Evolutionary conservation across 495 filamentous ascomycete species (phyloP).

Genomic region (Neurospora sp.): DNA sequence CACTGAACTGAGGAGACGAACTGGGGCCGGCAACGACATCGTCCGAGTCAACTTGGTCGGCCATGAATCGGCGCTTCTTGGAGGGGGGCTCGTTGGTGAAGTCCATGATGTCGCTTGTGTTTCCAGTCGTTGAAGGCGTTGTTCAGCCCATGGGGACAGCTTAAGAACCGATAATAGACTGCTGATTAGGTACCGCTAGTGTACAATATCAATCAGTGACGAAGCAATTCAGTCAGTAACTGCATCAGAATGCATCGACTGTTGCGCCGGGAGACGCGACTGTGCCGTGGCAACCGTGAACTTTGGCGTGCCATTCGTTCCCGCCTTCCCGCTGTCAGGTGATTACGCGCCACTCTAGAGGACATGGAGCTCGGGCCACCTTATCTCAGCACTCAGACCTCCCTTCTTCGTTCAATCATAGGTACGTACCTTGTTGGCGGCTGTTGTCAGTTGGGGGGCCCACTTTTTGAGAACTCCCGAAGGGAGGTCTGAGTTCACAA

Average conservation of each 20-base stretch:
- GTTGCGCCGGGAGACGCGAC: conserved; percentile 24
- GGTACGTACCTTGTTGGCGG: too few species aligned
- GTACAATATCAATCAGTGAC: not conserved
- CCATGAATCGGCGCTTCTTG: conserved; percentile 79
- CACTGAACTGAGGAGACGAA: not conserved
- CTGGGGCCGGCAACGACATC: conserved; percentile 2
- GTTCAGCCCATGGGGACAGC: not conserved
- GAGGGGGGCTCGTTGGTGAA: conserved; percentile 50
- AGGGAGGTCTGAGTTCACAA: too few species aligned
- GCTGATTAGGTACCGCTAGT: not conserved
- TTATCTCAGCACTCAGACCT: too few species aligned
- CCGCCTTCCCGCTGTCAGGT: conserved; percentile 11
- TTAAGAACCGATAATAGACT: not conserved
- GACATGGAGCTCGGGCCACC: conserved; percentile 1
- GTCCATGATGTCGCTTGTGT: conserved; percentile 37
- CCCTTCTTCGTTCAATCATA: too few species aligned
- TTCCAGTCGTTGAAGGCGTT: conserved; percentile 1
- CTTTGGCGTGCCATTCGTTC: conserved; percentile 14
- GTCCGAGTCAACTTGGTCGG: conserved; percentile 38
- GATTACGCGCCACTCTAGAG: conserved; percentile 10
- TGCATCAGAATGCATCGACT: not conserved
- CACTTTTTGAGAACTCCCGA: too few species aligned
- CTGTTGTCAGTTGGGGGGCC: too few species aligned
- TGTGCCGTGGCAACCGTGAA: conserved; percentile 13
- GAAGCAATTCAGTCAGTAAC: not conserved